These are phyloP conservation scores for Nakaseomyces nivariensis DNA, from an alignment of 1,139 yeast genomes.

Conservation along the genomic window DNA sequence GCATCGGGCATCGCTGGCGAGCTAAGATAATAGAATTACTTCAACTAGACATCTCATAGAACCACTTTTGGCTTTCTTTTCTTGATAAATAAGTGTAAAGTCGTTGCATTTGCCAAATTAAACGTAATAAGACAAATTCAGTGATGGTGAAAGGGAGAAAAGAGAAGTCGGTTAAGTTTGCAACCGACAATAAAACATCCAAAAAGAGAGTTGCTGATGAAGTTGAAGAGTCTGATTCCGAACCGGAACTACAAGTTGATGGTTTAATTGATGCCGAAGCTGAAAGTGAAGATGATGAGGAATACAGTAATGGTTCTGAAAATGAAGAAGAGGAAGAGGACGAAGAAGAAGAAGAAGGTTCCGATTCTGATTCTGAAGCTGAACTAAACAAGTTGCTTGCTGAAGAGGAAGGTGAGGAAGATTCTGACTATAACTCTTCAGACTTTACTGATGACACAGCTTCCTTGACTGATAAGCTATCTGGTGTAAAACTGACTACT, in stretches of 20 bases:
- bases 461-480: constrained; percentile 46
- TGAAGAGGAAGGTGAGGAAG: constrained; percentile 34
- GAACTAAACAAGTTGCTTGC: constrained; percentile 52
- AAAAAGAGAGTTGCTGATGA: constrained; percentile 30
- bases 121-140: neutral
- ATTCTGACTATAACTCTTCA: constrained; percentile 26
- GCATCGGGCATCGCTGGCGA: neutral
- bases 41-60: too few species aligned
- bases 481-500: constrained; percentile 44
- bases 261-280: constrained; percentile 31
- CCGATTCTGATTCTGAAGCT: constrained; percentile 46
- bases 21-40: neutral
- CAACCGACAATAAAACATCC: constrained; percentile 1
- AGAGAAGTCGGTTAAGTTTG: neutral
- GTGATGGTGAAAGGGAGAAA: neutral
- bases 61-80: too few species aligned
- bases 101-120: too few species aligned
- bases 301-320: constrained; percentile 28
- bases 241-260: constrained; percentile 27
- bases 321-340: constrained; percentile 20
- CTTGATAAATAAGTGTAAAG: too few species aligned
- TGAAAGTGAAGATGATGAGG: constrained; percentile 30
- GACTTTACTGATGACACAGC: constrained; percentile 33
- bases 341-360: constrained; percentile 31
- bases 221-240: constrained; percentile 26